A percentile compares a stretch with the other conserved stretches of the same genome.
phyloP scores from a whole-genome alignment of 352 stramenopile genomes.

The Peronospora farinosa region DNA sequence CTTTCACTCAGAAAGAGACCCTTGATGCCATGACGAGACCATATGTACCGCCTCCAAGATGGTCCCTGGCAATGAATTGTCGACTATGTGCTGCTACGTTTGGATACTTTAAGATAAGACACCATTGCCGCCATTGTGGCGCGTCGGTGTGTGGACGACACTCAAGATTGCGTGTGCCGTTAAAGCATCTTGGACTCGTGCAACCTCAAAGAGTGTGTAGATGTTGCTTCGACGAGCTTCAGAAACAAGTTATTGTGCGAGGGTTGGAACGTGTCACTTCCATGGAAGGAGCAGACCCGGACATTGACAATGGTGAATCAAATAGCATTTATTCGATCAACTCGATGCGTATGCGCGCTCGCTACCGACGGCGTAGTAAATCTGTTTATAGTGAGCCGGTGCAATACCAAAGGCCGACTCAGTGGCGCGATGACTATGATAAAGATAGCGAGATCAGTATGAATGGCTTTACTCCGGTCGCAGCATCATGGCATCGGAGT shows the following conservation, averaged over 20 bases:
- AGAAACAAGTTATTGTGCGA: conserved; percentile 41
- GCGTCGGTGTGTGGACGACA: conserved; percentile 71
- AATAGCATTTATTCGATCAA: conserved; percentile 17
- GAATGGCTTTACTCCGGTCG: conserved; percentile 21
- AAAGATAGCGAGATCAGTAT: conserved; percentile 16
- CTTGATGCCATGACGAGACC: conserved; percentile 22
- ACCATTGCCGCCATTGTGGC: conserved; percentile 81
- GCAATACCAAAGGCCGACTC: conserved; percentile 5
- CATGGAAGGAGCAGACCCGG: conserved; percentile 20
- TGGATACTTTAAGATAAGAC: conserved; percentile 63
- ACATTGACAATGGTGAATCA: conserved; percentile 17
- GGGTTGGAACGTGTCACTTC: conserved; percentile 26
- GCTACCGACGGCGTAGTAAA: conserved; percentile 26
- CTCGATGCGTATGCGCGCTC: conserved; percentile 8
- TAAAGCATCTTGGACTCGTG: conserved; percentile 56
- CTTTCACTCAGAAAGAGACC: conserved; percentile 21
- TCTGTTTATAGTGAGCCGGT: conserved; percentile 29
- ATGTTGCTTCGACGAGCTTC: conserved; percentile 49
- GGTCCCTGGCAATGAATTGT: conserved; percentile 59
- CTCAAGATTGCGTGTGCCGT: conserved; percentile 46
- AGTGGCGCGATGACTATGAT: conserved; percentile 15
- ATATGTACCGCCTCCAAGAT: conserved; percentile 28
- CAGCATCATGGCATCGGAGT: conserved; percentile 19
- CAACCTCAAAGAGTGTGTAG: conserved; percentile 62
- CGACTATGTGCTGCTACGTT: conserved; percentile 68